Base-by-base conservation (phyloP, 192 early-diverging fungal species). In the Umbelopsis isabellina region DNA sequence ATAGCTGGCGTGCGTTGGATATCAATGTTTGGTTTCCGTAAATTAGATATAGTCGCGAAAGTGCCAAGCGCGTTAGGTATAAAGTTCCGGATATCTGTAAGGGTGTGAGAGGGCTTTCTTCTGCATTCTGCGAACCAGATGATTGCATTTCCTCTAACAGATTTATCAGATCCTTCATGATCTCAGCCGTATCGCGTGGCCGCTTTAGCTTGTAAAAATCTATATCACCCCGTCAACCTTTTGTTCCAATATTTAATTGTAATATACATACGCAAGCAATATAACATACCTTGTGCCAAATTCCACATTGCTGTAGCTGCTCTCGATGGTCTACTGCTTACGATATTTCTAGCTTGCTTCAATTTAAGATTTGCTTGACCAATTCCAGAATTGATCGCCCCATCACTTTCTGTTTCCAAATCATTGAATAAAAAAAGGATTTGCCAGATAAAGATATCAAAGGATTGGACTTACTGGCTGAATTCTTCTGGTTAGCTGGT, bases 31-130 rank as follows among this genome's bases (percentile, higher is more conserved):
- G 23, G 2, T 72, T 72, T 20, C 72, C 68, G 20, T 76, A 75
- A 21, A 79, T 68, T 16, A 79, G 64, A 8, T 67, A 30, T 8
- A 85, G 50, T 27, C 84, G 55, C 22, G 84, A 78, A 20, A 85
- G 55, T 9, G 80, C 75, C 16, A 83, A 68, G 21, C 69, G 70
- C 18, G 79, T 75, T 9, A 76, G 72, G 30, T 82, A 82, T 13
- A 80, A 30, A 1, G 72, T 75, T 67, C 74, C 72, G 9, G 69
- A 75, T 65, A 76, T 76, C 46, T 82, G 78, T 1, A 70, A 74
- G 30, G 70, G 51, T 3, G 79, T 67, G 25, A 82, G 70, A 15
- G 72, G 27, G 46, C 55, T 70, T 12, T 53, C 53, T 33, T 61
- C 45, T 25, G 73, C 3, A 23, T 50, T 9, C 4, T 49, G 16